Evolutionary conservation across 441 rosid species (phyloP).

Genomic region (Hura crepitans): DNA sequence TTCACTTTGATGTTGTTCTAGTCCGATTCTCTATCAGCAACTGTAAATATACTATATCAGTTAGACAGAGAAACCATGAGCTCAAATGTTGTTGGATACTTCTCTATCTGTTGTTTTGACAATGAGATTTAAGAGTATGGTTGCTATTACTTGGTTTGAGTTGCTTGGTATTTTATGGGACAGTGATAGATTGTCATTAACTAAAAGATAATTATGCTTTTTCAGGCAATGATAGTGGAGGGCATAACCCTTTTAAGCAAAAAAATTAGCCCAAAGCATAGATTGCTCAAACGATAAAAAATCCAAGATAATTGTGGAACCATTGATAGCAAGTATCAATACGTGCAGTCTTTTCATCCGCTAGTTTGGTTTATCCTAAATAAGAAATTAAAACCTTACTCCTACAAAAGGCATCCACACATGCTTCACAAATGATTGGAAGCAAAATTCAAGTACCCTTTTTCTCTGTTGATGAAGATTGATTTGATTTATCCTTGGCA

Average conservation of each 20-base stretch:
- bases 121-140: not conserved
- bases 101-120: not conserved
- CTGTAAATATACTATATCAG: slow-evolving; percentile 32
- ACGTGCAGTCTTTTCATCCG: slow-evolving; percentile 31
- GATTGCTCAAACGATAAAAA: not conserved
- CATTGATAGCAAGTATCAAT: slow-evolving; percentile 17
- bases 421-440: slow-evolving; percentile 31
- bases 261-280: not conserved
- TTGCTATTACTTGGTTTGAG: not conserved
- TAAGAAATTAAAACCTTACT: not conserved
- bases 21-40: slow-evolving; percentile 21
- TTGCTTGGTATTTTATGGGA: not conserved
- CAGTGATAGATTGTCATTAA: not conserved
- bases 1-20: not conserved
- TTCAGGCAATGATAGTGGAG: not conserved
- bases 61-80: not conserved
- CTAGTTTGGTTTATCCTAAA: slow-evolving; percentile 5
- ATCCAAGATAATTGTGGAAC: not conserved
- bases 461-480: slow-evolving; percentile 25
- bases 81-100: not conserved
- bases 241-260: too few species aligned
- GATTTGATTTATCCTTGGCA: slow-evolving; percentile 33
- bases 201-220: not conserved
- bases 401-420: not conserved
- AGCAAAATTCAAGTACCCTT: slow-evolving; percentile 17